phyloP scores from a whole-genome alignment of 805 yeast genomes.

The Peterozyma toletana region DNA sequence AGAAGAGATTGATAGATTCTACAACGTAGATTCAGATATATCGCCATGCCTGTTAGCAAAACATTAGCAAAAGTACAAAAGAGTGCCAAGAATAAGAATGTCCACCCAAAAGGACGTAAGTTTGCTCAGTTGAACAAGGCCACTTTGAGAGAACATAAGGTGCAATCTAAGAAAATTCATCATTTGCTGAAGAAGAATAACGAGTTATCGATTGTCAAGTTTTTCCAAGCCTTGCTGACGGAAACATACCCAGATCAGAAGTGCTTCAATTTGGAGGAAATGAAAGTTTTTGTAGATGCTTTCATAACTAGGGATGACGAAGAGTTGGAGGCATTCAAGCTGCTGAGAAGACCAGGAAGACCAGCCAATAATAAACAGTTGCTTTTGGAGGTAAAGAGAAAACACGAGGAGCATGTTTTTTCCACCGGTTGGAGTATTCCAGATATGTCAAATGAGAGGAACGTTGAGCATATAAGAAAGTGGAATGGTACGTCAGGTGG shows the following conservation, averaged over 20 bases:
- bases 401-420: conserved; percentile 56
- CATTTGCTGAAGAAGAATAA: conserved; percentile 52
- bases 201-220: conserved; percentile 51
- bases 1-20: no score
- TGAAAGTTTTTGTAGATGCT: conserved; percentile 51
- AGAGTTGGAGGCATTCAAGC: conserved; percentile 57
- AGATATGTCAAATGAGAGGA: conserved; percentile 53
- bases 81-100: conserved; percentile 43
- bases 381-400: conserved; percentile 51
- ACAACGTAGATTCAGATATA: no score
- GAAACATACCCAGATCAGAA: conserved; percentile 28
- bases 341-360: conserved; percentile 77
- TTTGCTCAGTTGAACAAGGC: conserved; percentile 81
- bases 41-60: conserved; percentile 60
- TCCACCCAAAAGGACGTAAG: conserved; percentile 88
- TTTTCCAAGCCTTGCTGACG: conserved; percentile 51
- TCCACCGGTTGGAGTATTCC: conserved; percentile 67
- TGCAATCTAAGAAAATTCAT: conserved; percentile 50
- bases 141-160: conserved; percentile 72
- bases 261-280: conserved; percentile 48
- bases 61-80: conserved; percentile 60
- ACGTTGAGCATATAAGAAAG: conserved; percentile 49
- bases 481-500: conserved; percentile 90
- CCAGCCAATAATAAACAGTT: conserved; percentile 73
- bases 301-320: conserved; percentile 67